These are phyloP conservation scores for Candida silvicultrix DNA, from an alignment of 805 yeast species.

Conservation along the genomic window DNA sequence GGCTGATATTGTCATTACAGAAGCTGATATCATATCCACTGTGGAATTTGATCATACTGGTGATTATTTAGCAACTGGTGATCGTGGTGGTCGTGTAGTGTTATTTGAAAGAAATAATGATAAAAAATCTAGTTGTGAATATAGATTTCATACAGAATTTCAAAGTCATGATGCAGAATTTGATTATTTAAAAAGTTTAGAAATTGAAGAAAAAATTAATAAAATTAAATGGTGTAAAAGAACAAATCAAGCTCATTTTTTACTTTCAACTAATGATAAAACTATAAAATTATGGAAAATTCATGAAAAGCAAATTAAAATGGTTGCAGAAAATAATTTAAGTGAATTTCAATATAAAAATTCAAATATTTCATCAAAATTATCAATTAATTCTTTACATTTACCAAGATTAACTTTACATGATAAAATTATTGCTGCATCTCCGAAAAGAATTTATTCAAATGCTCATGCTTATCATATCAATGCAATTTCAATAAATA, in stretches of 20 bases:
- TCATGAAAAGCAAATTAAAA: constrained; percentile 82
- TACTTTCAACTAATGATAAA: constrained; percentile 91
- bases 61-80: constrained; percentile 95
- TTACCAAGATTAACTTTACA: constrained; percentile 89
- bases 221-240: constrained; percentile 94
- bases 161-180: constrained; percentile 98
- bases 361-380: constrained; percentile 16
- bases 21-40: constrained; percentile 94
- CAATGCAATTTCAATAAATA: constrained; percentile 88
- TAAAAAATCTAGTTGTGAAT: constrained; percentile 77
- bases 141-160: constrained; percentile 92
- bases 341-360: constrained; percentile 31
- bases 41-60: constrained; percentile 96
- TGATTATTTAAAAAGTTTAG: constrained; percentile 91
- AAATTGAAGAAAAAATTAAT: constrained; percentile 96
- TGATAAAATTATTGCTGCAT: constrained; percentile 91
- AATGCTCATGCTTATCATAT: constrained; percentile 99
- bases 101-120: constrained; percentile 81
- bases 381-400: constrained; percentile 44
- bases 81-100: constrained; percentile 97
- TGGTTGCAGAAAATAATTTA: constrained; percentile 88
- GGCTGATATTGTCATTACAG: constrained; percentile 94
- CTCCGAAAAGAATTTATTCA: constrained; percentile 84
- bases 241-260: constrained; percentile 82
- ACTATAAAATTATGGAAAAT: constrained; percentile 98